Evolutionary conservation across 1,139 yeast genomes (phyloP).

Genomic region (Saccharomyces pastorianus): DNA sequence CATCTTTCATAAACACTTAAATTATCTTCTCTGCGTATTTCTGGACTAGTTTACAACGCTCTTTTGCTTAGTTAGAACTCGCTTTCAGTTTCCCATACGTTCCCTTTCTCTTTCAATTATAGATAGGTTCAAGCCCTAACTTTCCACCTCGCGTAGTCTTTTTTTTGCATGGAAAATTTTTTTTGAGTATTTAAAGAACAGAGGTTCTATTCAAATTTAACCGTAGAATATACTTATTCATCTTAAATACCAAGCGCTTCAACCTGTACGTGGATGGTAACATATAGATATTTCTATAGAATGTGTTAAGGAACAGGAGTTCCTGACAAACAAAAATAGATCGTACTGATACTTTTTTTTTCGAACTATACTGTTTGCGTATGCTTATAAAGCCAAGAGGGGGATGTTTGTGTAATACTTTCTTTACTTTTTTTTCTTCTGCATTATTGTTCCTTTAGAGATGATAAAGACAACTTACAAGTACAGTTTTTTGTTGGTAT

Average conservation of each 20-base stretch:
- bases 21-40: background rate
- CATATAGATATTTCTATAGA: background rate
- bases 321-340: slow-evolving; percentile 8
- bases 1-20: background rate
- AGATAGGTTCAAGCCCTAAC: background rate
- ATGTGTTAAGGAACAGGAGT: slow-evolving; percentile 11
- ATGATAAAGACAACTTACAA: background rate
- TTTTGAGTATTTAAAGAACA: background rate
- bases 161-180: background rate
- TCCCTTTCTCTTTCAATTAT: background rate
- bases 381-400: background rate
- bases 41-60: background rate
- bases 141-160: background rate
- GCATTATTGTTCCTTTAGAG: background rate
- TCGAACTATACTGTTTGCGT: background rate
- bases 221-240: too few species aligned
- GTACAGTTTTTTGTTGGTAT: background rate
- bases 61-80: background rate
- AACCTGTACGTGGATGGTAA: background rate
- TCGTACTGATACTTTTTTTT: background rate
- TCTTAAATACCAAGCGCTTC: background rate
- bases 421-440: background rate
- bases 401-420: background rate
- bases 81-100: background rate
- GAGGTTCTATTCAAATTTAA: background rate